Evolutionary conservation across 2,329 filamentous ascomycete species (phyloP).

Genomic region (Fusarium multiceps): DNA sequence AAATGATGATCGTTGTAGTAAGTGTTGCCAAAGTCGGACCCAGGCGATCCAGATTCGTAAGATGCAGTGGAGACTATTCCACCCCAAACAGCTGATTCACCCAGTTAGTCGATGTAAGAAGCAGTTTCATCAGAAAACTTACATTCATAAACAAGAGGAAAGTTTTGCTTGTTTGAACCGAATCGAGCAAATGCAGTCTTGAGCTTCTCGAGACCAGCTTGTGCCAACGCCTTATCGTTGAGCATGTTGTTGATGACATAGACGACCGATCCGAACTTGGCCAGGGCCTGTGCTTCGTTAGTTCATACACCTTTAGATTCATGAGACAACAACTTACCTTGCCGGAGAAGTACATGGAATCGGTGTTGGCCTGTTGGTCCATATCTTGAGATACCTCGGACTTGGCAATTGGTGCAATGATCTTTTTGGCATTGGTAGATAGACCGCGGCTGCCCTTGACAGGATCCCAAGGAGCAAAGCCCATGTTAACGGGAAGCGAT

Average conservation of each 20-base stretch:
- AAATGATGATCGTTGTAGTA: conserved; percentile 83
- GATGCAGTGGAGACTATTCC: conserved; percentile 82
- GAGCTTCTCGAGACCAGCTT: conserved; percentile 68
- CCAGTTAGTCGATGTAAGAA: conserved; percentile 28
- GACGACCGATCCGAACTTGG: conserved; percentile 78
- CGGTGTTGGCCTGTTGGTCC: conserved; percentile 74
- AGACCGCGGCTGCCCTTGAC: conserved; percentile 61
- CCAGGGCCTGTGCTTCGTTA: conserved; percentile 64
- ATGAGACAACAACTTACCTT: conserved; percentile 64
- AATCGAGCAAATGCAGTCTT: conserved; percentile 76
- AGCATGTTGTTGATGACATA: conserved; percentile 74
- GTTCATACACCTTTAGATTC: not conserved
- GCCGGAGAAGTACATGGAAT: conserved; percentile 94
- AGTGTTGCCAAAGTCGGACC: conserved; percentile 89
- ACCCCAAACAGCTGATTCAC: conserved; percentile 72
- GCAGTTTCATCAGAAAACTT: conserved; percentile 43
- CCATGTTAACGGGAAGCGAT: conserved; percentile 77
- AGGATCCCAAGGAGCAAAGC: conserved; percentile 82
- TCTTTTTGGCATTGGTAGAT: conserved; percentile 64
- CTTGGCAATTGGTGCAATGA: conserved; percentile 71
- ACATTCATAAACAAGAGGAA: conserved; percentile 73
- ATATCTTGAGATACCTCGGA: conserved; percentile 83
- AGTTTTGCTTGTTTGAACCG: conserved; percentile 73
- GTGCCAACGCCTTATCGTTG: conserved; percentile 66
- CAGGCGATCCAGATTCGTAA: conserved; percentile 75